Evolutionary conservation across 2,329 filamentous ascomycete genomes (phyloP).

Genomic region (Aspergillus pseudonomiae): DNA sequence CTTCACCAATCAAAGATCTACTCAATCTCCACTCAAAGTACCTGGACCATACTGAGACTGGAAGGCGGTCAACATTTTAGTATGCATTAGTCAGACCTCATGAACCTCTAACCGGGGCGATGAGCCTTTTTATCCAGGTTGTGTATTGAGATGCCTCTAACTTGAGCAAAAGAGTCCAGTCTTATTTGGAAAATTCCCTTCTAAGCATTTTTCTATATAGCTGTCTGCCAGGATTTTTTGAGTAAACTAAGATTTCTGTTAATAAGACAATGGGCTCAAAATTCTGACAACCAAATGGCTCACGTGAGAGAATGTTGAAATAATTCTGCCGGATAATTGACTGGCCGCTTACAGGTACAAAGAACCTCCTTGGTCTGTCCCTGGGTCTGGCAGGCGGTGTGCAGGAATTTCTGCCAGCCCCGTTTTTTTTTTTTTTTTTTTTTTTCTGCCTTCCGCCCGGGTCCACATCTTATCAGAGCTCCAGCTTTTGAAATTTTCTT

Average conservation of each 20-base stretch:
- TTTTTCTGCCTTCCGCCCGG: slow-evolving; percentile 19
- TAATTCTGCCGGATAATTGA: neutral
- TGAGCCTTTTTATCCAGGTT: too few relatives aligned
- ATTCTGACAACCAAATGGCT: too few relatives aligned
- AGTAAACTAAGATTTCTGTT: too few relatives aligned
- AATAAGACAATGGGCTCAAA: too few relatives aligned
- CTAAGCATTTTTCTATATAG: too few relatives aligned
- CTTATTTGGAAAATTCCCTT: too few relatives aligned
- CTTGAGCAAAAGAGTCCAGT: too few relatives aligned
- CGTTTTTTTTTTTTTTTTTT: slow-evolving; percentile 32
- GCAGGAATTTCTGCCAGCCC: slow-evolving; percentile 34
- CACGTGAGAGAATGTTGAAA: too few relatives aligned
- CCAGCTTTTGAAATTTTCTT: slow-evolving; percentile 27
- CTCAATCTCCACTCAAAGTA: slow-evolving; percentile 28
- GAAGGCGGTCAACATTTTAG: neutral
- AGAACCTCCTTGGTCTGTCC: neutral
- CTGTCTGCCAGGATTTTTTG: too few relatives aligned
- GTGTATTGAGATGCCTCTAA: too few relatives aligned
- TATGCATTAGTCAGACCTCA: neutral
- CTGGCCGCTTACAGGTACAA: neutral
- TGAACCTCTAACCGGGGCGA: neutral
- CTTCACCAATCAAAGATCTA: slow-evolving; percentile 11
- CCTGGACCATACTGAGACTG: neutral
- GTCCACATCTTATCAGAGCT: slow-evolving; percentile 31
- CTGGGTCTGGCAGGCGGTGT: slow-evolving; percentile 30